Base-by-base conservation (phyloP, 257 asterid genomes). In the Capsicum pubescens region DNA sequence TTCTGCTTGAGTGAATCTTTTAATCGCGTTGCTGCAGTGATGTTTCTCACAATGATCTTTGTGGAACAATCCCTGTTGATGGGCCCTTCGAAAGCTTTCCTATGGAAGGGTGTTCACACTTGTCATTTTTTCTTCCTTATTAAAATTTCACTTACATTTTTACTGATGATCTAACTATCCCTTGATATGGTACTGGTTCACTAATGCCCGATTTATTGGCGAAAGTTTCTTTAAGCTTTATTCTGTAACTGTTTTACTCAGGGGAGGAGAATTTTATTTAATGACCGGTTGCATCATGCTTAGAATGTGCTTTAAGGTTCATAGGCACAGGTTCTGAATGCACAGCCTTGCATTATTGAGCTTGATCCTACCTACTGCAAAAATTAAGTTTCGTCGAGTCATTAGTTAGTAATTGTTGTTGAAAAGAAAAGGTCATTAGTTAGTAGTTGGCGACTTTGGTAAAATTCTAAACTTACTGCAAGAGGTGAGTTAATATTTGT, bases 31-130 rank as follows among this genome's bases (percentile, higher is more conserved):
- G 26, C 32, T 89, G 93, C 90, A 95, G 99, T 83, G 99, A 95
- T 86, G 93, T 91, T 88, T 93, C 98, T 8, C 84, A 94, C 82
- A 95, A 94, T 46, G 90, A 92, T 72, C 92, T 95, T 46, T 94
- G 99, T 87, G 99, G 99, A 76, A 95, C 99, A 76, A 94, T 95
- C 66, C 99, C 98, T 0, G 97, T 89, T 11, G 97, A 94, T 88
- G 99, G 99, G 32, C 97, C 97, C 0, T 95, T 95, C 58, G 88
- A 71, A 36, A 85, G 83, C 88, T 94, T 94, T 86, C 90, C 97
- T 13, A 86, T 94, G 94, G 93, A 90, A 88, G 94, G 99, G 99
- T 93, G 89, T 87, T 89, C 90, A 81, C 90, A 85, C 91, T 19
- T 52, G 85, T 59, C 52, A 36, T 71, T 35, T 54, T 12, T 8